phyloP scores from a whole-genome alignment of 2,329 filamentous ascomycete genomes.

The Proliferodiscus dingleyae region DNA sequence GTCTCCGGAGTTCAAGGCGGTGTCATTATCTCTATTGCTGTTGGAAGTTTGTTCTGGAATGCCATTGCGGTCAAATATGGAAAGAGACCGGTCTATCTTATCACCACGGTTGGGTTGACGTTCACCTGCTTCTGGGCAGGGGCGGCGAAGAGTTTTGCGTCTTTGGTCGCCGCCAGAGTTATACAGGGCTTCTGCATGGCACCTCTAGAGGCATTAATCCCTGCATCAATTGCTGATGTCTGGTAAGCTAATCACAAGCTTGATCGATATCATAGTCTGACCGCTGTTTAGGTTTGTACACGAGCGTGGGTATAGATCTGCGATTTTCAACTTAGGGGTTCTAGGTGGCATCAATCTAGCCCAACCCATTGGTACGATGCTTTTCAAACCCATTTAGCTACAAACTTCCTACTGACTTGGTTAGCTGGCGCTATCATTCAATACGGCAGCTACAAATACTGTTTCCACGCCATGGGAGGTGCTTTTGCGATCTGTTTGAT shows the following conservation, averaged over 20 bases:
- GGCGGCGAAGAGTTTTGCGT: conserved; percentile 32
- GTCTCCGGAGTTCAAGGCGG: conserved; percentile 31
- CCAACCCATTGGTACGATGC: conserved; percentile 33
- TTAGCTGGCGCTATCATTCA: conserved; percentile 37
- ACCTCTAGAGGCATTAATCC: conserved; percentile 16
- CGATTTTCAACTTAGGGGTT: conserved; percentile 39
- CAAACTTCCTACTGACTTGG: neutral
- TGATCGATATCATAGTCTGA: no score
- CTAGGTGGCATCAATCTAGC: conserved; percentile 39
- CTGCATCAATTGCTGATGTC: conserved; percentile 37
- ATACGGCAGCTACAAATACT: conserved; percentile 32
- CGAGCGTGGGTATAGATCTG: conserved; percentile 37
- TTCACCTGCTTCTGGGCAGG: conserved; percentile 35
- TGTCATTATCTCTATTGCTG: conserved; percentile 36
- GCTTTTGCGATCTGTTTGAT: conserved; percentile 35
- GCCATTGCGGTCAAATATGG: conserved; percentile 32
- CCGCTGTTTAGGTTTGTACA: conserved; percentile 34
- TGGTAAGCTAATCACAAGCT: no score
- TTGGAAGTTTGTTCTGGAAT: conserved; percentile 36
- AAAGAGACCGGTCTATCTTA: conserved; percentile 24
- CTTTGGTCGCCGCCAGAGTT: conserved; percentile 30
- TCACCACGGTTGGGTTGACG: conserved; percentile 32
- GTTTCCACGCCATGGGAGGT: conserved; percentile 37
- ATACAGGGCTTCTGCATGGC: conserved; percentile 18
- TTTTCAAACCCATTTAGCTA: neutral